These are phyloP conservation scores for Conticribra weissflogii DNA, from an alignment of 108 stramenopile species.

Conservation along the genomic window DNA sequence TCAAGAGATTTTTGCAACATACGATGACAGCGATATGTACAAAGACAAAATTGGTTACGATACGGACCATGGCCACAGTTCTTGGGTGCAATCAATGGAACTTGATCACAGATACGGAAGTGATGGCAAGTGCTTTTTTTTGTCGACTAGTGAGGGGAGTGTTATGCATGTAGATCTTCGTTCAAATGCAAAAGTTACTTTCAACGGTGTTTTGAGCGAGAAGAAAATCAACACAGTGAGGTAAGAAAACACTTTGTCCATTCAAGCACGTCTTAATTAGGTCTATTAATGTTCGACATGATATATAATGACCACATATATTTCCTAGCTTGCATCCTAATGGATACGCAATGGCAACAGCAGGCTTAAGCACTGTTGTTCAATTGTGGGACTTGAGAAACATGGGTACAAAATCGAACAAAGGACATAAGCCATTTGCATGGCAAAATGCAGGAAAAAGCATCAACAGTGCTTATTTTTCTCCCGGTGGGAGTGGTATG, in stretches of 20 bases:
- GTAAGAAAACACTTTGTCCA: conserved; percentile 47
- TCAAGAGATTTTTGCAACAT: conserved; percentile 82
- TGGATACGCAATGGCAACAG: conserved; percentile 70
- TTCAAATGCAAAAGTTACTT: conserved; percentile 58
- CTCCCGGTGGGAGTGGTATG: conserved; percentile 65
- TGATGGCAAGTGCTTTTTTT: conserved; percentile 66
- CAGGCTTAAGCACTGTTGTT: conserved; percentile 63
- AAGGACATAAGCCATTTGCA: conserved; percentile 51
- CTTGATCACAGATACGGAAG: conserved; percentile 60
- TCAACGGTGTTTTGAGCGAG: conserved; percentile 61
- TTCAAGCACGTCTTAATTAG: background rate
- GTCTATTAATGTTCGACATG: background rate
- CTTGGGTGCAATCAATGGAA: conserved; percentile 71
- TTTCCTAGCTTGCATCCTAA: conserved; percentile 72
- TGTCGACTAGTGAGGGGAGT: conserved; percentile 74
- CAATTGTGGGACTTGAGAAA: conserved; percentile 81
- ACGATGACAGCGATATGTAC: conserved; percentile 65
- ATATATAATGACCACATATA: background rate
- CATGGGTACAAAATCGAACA: conserved; percentile 34
- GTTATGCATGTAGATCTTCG: conserved; percentile 79
- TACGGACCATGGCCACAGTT: conserved; percentile 60
- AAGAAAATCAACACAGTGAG: conserved; percentile 87
- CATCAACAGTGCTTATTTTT: conserved; percentile 83
- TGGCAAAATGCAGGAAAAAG: conserved; percentile 56
- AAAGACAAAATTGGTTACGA: conserved; percentile 67